A percentile compares a stretch with the other conserved stretches of the same genome.
Evolutionary conservation across 768 basidiomycete genomes (phyloP).

Genomic region (Leccinellum rugosiceps): DNA sequence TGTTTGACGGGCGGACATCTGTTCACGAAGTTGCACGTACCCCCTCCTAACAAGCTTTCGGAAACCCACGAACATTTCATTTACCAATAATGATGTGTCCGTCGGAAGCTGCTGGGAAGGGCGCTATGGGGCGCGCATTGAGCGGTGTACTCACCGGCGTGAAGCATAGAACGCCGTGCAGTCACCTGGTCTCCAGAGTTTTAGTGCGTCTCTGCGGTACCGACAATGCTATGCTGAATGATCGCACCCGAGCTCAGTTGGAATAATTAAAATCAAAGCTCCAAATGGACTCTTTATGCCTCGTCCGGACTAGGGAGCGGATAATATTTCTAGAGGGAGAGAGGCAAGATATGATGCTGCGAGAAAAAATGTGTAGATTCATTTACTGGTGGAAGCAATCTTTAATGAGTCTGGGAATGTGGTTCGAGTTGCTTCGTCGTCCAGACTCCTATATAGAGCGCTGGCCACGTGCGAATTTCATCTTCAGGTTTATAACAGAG

Average conservation of each 20-base stretch:
- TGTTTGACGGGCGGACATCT: neutral
- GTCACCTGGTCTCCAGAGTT: no score
- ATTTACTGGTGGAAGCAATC: neutral
- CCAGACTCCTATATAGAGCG: neutral
- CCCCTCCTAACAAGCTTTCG: slow-evolving; percentile 1
- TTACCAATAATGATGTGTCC: neutral
- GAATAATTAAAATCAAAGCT: neutral
- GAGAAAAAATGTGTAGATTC: neutral
- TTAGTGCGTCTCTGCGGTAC: neutral
- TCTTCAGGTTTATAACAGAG: neutral
- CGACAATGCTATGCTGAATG: neutral
- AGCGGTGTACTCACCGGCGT: neutral
- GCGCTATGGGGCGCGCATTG: slow-evolving; percentile 2
- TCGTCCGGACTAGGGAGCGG: neutral
- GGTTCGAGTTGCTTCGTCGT: slow-evolving; percentile 1
- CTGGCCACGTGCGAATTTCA: slow-evolving; percentile 1
- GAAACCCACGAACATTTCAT: slow-evolving; percentile 3
- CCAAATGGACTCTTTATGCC: neutral
- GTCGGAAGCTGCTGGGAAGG: slow-evolving; percentile 1
- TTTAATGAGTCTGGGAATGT: slow-evolving; percentile 14
- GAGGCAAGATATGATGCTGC: neutral
- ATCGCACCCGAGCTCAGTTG: neutral
- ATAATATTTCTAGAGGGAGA: neutral
- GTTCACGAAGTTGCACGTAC: neutral
- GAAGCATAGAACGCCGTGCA: neutral